Conservation (phyloP, 2,329 filamentous ascomycete species). For the Pseudocercospora eumusae region DNA sequence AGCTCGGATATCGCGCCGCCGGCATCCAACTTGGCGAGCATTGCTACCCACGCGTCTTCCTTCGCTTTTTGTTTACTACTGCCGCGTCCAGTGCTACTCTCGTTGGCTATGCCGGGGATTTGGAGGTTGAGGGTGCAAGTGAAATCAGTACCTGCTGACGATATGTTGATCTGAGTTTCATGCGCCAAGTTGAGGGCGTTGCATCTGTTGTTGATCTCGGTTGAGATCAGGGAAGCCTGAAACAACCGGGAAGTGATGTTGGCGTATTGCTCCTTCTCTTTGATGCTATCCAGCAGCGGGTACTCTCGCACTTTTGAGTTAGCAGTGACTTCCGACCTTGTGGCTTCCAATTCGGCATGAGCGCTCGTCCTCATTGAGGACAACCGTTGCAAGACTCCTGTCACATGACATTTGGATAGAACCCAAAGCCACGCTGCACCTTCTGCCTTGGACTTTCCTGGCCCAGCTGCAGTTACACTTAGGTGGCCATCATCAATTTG, state of each 20-base stretch:
- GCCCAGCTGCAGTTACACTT: constrained; percentile 6
- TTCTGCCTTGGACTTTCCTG: background rate
- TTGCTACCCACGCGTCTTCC: constrained; percentile 17
- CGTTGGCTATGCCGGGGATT: constrained; percentile 15
- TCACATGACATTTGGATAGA: constrained; percentile 13
- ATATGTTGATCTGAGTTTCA: background rate
- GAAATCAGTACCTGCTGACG: background rate
- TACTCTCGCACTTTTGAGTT: background rate
- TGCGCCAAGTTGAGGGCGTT: background rate
- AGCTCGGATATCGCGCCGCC: constrained; percentile 15
- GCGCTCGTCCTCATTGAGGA: background rate
- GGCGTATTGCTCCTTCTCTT: constrained; percentile 15
- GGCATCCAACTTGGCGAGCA: constrained; percentile 8
- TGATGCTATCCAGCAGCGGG: background rate
- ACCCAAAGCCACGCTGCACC: constrained; percentile 12
- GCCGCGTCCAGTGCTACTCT: constrained; percentile 7
- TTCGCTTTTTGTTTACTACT: constrained; percentile 8
- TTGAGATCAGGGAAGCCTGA: background rate
- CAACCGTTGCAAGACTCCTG: constrained; percentile 10
- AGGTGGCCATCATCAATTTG: background rate
- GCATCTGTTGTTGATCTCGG: constrained; percentile 13
- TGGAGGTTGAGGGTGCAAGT: constrained; percentile 11
- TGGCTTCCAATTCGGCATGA: background rate
- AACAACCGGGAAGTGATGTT: constrained; percentile 10
- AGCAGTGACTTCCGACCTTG: background rate